Evolutionary conservation across 176 grass and related monocot genomes (phyloP), one percentile per base, ranked within the genome.

Genomic region (Musa troglodytarum): DNA sequence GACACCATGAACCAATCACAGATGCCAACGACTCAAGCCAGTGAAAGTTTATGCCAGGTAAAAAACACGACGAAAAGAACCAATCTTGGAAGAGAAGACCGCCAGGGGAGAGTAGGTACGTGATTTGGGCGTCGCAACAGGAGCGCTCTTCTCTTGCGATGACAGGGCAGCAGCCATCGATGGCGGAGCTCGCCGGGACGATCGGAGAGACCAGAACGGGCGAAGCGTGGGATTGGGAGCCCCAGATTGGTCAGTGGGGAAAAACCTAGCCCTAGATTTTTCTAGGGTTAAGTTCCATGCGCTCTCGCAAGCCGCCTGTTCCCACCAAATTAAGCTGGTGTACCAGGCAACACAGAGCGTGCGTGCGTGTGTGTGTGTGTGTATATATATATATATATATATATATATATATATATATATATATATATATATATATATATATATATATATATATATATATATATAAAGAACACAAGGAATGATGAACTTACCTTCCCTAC

Each of bases 121-220:
- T 72, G 64, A 15, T 1, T 15, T 69, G 0, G 71, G 79, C 7
- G 65, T 69, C 3, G 14, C 23, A n/a, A 2, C 10, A 0, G 75
- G 51, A 49, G 72, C 77, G 51, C 62, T 84, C 53, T 89, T 89
- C 3, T 80, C 84, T 6, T 73, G 43, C 49, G 69, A n/a, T 25
- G 78, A 63, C 9, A 64, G 28, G 65, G 72, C 64, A 49, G 72
- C 72, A 49, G 63, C 72, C 52, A 87, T 63, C 49, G 84, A 50
- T 79, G 76, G 69, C 10, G 0, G 53, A 43, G 16, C n/a, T 20
- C 63, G 24, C 77, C 67, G 72, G 14, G 43, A 78, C 29, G 22
- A 76, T 50, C 75, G 77, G 58, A 9, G 57, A 14, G 29, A 5
- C 0, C 74, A 22, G 57, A 49, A 15, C 20, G 49, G 22, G 22